These are phyloP conservation scores for Vitellaria paradoxa DNA, from an alignment of 179 eudicot genomes.

Conservation along the genomic window DNA sequence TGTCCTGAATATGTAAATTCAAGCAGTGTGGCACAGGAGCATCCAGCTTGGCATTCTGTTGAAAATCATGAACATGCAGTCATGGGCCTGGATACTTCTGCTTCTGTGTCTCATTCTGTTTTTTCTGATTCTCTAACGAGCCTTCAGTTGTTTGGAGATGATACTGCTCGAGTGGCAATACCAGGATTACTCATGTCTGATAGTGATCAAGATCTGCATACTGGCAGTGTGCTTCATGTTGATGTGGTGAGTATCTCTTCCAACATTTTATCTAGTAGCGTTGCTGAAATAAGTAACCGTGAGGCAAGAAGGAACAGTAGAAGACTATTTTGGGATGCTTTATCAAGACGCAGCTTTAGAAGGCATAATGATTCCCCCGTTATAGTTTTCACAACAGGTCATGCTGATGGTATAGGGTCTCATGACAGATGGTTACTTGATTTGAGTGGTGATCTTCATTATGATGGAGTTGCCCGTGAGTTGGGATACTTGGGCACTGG, in stretches of 20 bases:
- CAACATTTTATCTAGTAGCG: slow-evolving; percentile 40
- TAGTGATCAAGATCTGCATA: slow-evolving; percentile 35
- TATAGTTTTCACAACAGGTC: slow-evolving; percentile 53
- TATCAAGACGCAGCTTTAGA: slow-evolving; percentile 63
- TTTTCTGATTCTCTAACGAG: slow-evolving; percentile 18
- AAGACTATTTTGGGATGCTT: slow-evolving; percentile 69
- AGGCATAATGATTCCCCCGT: slow-evolving; percentile 60
- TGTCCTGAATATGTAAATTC: not conserved
- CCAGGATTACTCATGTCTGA: slow-evolving; percentile 41
- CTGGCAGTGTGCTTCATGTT: slow-evolving; percentile 48
- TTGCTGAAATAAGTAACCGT: slow-evolving; percentile 45
- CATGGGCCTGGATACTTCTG: not conserved
- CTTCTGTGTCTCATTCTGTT: slow-evolving; percentile 19
- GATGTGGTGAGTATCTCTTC: slow-evolving; percentile 68
- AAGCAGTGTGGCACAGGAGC: slow-evolving; percentile 11
- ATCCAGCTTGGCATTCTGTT: slow-evolving; percentile 5
- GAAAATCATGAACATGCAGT: slow-evolving; percentile 16
- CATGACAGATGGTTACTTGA: slow-evolving; percentile 83
- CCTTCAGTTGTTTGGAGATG: slow-evolving; percentile 27
- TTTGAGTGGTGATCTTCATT: slow-evolving; percentile 54
- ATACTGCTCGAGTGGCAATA: slow-evolving; percentile 24
- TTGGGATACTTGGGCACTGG: slow-evolving; percentile 42
- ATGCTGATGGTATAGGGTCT: slow-evolving; percentile 57
- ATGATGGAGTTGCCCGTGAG: slow-evolving; percentile 47
- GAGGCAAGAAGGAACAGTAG: slow-evolving; percentile 68